Evolutionary conservation across 2,329 filamentous ascomycete species (phyloP).

Genomic region (Colletotrichum sidae): DNA sequence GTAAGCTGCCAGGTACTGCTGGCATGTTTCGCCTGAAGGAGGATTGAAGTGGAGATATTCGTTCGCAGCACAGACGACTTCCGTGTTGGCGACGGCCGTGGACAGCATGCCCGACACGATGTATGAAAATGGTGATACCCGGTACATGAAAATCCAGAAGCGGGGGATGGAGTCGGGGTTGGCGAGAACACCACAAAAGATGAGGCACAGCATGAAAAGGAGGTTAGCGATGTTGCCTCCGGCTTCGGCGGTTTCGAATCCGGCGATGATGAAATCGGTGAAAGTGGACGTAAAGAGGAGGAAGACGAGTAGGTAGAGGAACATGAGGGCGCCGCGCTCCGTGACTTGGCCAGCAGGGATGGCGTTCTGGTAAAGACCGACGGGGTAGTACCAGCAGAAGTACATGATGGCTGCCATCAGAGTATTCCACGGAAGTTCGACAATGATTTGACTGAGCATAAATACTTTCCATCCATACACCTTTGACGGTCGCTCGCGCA

Average conservation of each 20-base stretch:
- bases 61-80: slow-evolving; percentile 74
- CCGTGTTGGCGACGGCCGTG: slow-evolving; percentile 74
- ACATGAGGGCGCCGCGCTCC: slow-evolving; percentile 82
- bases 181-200: slow-evolving; percentile 83
- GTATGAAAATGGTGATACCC: slow-evolving; percentile 85
- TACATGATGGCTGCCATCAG: slow-evolving; percentile 82
- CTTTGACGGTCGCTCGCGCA: slow-evolving; percentile 85
- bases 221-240: slow-evolving; percentile 82
- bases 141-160: slow-evolving; percentile 90
- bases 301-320: slow-evolving; percentile 80
- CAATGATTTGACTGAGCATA: slow-evolving; percentile 84
- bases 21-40: slow-evolving; percentile 67
- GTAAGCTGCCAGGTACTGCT: slow-evolving; percentile 66
- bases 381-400: slow-evolving; percentile 87
- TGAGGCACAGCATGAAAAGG: slow-evolving; percentile 77
- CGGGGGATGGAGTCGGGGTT: slow-evolving; percentile 70
- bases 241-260: slow-evolving; percentile 79
- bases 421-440: slow-evolving; percentile 88
- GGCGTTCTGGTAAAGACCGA: slow-evolving; percentile 81
- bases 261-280: slow-evolving; percentile 80
- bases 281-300: slow-evolving; percentile 86
- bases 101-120: slow-evolving; percentile 79
- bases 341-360: slow-evolving; percentile 67
- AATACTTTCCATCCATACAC: slow-evolving; percentile 89
- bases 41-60: slow-evolving; percentile 78